A percentile compares a stretch with the other conserved stretches of the same genome.
Conservation (phyloP, 768 basidiomycete species). For the Suillus fuscotomentosus region DNA sequence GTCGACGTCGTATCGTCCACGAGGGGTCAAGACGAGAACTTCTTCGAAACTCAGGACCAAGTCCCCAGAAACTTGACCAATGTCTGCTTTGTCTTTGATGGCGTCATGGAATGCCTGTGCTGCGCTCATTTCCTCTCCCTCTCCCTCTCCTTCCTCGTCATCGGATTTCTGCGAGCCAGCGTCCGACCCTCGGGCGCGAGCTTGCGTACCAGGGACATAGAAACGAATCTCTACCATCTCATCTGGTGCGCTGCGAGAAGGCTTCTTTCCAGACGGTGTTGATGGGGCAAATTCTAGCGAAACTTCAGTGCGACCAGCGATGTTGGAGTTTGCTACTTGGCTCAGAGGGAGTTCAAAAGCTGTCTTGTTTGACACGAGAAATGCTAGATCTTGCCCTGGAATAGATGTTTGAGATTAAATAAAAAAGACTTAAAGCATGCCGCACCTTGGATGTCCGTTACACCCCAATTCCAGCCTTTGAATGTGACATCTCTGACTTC, state of each 20-base stretch:
- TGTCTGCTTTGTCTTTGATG: constrained; percentile 94
- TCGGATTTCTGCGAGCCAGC: constrained; percentile 74
- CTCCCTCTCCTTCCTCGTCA: constrained; percentile 53
- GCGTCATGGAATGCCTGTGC: constrained; percentile 96
- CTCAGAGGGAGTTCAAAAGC: constrained; percentile 87
- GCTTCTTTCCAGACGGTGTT: constrained; percentile 42
- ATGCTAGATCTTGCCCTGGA: constrained; percentile 86
- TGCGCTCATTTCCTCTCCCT: constrained; percentile 81
- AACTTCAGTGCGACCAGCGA: constrained; percentile 96
- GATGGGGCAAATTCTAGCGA: constrained; percentile 86
- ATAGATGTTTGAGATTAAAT: constrained; percentile 5
- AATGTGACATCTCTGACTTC: constrained; percentile 85
- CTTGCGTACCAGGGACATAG: constrained; percentile 83
- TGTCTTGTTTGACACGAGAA: constrained; percentile 83
- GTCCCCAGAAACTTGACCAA: constrained; percentile 88
- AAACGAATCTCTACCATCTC: constrained; percentile 97
- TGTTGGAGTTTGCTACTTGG: constrained; percentile 94
- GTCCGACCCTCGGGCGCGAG: constrained; percentile 64
- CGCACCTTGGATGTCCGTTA: constrained; percentile 89
- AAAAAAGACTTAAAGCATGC: background rate
- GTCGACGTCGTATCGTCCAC: constrained; percentile 97
- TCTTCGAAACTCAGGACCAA: constrained; percentile 94
- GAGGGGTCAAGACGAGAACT: constrained; percentile 90
- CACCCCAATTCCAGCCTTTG: constrained; percentile 99
- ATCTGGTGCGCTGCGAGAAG: constrained; percentile 50